These are phyloP conservation scores for Coniochaeta pulveracea DNA, from an alignment of 2,329 filamentous ascomycete species.

Conservation along the genomic window DNA sequence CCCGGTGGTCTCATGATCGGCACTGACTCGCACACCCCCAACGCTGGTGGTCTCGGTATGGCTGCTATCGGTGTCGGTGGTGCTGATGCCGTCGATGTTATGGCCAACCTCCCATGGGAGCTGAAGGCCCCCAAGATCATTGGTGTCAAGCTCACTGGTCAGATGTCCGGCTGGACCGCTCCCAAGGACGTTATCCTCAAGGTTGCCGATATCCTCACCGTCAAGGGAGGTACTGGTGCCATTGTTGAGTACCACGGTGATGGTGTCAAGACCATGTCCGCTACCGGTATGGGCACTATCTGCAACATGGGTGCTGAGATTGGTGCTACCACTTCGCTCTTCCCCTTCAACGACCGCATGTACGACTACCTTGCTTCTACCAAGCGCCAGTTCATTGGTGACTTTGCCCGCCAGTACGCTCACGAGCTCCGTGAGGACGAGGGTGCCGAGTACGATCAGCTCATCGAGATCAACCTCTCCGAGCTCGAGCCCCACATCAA, in stretches of 20 bases:
- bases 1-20: constrained; percentile 96
- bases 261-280: constrained; percentile 62
- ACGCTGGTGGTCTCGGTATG: constrained; percentile 5
- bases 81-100: constrained; percentile 87
- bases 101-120: constrained; percentile 96
- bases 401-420: constrained; percentile 77
- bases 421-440: constrained; percentile 79
- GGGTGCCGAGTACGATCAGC: constrained; percentile 87
- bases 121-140: constrained; percentile 96
- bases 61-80: constrained; percentile 4
- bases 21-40: constrained; percentile 96
- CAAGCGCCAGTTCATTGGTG: constrained; percentile 81
- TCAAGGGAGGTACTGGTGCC: constrained; percentile 93
- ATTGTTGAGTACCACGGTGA: constrained; percentile 70
- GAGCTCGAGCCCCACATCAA: constrained; percentile 98
- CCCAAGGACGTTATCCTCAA: constrained; percentile 97
- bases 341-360: constrained; percentile 98
- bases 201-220: constrained; percentile 91
- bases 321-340: constrained; percentile 82
- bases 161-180: constrained; percentile 81
- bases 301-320: constrained; percentile 64
- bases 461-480: constrained; percentile 91
- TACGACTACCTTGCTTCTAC: constrained; percentile 90
- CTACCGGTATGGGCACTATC: constrained; percentile 82
- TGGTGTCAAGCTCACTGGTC: constrained; percentile 86